Percentiles rank a stretch among this genome's conserved stretches.
Conservation (phyloP, 2,329 filamentous ascomycete genomes). For the Pezicula neosporulosa region DNA sequence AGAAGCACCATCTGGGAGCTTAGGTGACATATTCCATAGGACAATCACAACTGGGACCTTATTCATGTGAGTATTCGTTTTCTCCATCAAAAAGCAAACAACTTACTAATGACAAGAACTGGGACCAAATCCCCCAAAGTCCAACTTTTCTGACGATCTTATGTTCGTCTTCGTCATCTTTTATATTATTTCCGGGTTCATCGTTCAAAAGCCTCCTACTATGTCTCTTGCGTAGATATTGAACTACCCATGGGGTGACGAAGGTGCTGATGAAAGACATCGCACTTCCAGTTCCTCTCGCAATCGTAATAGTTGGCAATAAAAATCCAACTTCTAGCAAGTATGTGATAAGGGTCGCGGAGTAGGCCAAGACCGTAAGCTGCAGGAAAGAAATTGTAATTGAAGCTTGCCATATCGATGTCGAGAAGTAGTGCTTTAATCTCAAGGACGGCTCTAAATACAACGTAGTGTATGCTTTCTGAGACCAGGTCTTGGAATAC, state of each 20-base stretch:
- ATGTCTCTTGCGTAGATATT: constrained; percentile 18
- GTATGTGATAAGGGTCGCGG: constrained; percentile 50
- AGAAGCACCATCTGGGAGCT: background rate
- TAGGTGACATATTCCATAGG: constrained; percentile 21
- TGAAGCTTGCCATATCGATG: constrained; percentile 37
- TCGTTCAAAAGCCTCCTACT: background rate
- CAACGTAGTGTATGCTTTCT: constrained; percentile 12
- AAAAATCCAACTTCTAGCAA: constrained; percentile 45
- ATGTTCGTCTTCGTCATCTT: constrained; percentile 16
- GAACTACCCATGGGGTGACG: constrained; percentile 44
- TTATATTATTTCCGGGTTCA: background rate
- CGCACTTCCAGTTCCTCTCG: constrained; percentile 39
- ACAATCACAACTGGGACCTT: constrained; percentile 32
- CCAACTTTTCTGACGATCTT: constrained; percentile 18
- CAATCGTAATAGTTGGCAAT: constrained; percentile 39
- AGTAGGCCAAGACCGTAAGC: constrained; percentile 45
- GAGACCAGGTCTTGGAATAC: background rate
- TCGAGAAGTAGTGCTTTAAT: constrained; percentile 30
- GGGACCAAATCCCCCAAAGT: constrained; percentile 34
- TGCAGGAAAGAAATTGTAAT: constrained; percentile 47
- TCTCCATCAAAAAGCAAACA: background rate
- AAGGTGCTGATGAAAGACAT: constrained; percentile 48
- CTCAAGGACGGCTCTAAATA: constrained; percentile 17
- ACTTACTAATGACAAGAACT: constrained; percentile 32
- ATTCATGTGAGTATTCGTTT: background rate